Percentiles rank a stretch among this genome's conserved stretches.
phyloP scores from a whole-genome alignment of 208 protist genomes.

The Acanthamoeba sp. region DNA sequence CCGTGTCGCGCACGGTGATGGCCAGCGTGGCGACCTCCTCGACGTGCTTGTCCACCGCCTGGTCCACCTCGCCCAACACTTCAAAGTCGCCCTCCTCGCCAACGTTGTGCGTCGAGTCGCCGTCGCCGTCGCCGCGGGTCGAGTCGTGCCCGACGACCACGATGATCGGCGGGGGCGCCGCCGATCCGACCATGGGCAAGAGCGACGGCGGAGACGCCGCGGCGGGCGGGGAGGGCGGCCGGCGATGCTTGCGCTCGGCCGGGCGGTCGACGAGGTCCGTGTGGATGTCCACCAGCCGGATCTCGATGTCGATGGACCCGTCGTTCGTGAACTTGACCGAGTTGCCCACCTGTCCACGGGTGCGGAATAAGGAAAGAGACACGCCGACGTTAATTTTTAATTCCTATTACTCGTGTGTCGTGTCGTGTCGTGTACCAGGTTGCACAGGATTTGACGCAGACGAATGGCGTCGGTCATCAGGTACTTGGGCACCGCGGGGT shows the following conservation, averaged over 20 bases:
- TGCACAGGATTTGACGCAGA: constrained; percentile 23
- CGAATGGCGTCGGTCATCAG: constrained; percentile 7
- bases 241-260: neutral
- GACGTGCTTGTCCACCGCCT: neutral
- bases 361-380: neutral
- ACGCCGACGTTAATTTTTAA: too few relatives aligned
- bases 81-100: neutral
- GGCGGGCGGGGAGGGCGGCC: neutral
- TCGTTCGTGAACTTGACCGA: constrained; percentile 9
- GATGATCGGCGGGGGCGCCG: neutral
- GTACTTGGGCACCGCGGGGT: neutral
- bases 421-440: neutral
- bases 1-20: constrained; percentile 8
- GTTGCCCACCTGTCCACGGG: neutral
- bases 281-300: neutral
- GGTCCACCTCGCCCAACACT: neutral
- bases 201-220: neutral
- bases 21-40: neutral
- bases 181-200: neutral
- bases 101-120: neutral
- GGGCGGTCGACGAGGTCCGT: neutral
- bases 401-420: too few relatives aligned
- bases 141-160: neutral
- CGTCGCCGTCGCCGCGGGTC: neutral
- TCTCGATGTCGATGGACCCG: neutral